Base-by-base conservation (phyloP, 2,329 filamentous ascomycete species). In the Dothistroma pini region DNA sequence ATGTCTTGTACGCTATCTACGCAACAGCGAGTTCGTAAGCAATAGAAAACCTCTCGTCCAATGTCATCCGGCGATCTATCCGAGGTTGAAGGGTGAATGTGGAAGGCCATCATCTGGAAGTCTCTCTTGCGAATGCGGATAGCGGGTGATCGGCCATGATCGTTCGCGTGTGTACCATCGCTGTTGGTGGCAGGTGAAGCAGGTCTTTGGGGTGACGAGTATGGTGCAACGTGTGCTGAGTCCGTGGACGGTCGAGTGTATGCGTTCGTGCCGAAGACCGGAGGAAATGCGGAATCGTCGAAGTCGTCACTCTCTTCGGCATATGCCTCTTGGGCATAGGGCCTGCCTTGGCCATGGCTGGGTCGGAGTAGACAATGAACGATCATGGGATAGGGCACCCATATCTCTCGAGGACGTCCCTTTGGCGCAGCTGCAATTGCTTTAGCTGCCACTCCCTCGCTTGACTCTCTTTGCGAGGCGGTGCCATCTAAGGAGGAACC, bases 311-410 rank as follows among this genome's bases (percentile, higher is more conserved):
- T 60, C 12, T 56, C 41, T 14, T 68, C 63, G 31, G 51, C 41
- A 41, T 56, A 21, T 12, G n/a, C 34, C 19, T 58, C 63, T 48
- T 58, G 41, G n/a, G 38, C 38, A 21, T 50, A 35, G 32, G 34
- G 50, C 9, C 48, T 22, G 11, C 59, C 58, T 19, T 59, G 53
- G 10, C 64, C 54, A 54, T 72, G 67, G 51, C 70, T 71, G 10
- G 91, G 89, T 62, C 91, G 86, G 67, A 93, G 86, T 25, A 84
- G 86, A 77, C 93, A 96, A 71, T 88, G 85, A 47, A 85, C 85
- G 70, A 99, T 91, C 77, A 97, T 93, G 25, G 93, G 93, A 76
- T 93, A 99, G 16, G 95, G 93, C 58, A 97, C 91, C 90, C 93
- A 99, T 72, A 90, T 85, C 76, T 96, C 90, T 73, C 87, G 83